Base-by-base conservation (phyloP, 176 grass and related monocot genomes). In the Ensete glaucum region DNA sequence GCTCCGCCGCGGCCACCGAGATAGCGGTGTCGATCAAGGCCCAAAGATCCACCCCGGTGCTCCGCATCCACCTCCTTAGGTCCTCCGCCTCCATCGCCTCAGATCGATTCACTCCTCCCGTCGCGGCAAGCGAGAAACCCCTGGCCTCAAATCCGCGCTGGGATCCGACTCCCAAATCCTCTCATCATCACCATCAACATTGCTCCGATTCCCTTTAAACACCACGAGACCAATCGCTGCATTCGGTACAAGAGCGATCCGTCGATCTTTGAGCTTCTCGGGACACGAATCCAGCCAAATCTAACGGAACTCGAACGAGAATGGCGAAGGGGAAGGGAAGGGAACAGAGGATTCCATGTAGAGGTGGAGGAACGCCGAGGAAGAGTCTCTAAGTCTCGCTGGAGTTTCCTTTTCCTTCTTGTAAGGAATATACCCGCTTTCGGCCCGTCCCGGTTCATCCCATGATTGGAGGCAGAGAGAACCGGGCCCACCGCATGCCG, bases 1-100 rank as follows among this genome's bases (percentile, higher is more conserved):
- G 56, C 76, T 92, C 87, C 13, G 77, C 76, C 34, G 77, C 81
- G 9, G 83, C 93, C 8, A 79, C 58, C 55, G 78, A 57, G 50
- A 96, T 80, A 23, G 83, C 93, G 23, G 89, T 74, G 55, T 96
- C 85, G 64, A 96, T 85, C 71, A 96, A 79, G 14, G 68, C 71
- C 93, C 89, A 96, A 25, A 96, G 76, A 77, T 90, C 93, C 15
- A 77, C 53, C 23, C 85, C 91, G 21, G 78, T 69, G 60, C 75
- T 81, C 50, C 75, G 52, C 73, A 96, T 81, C 72, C 86, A 54
- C 27, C 81, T 60, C 53, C 73, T 82, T 71, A 96, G 76, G 50
- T 82, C 86, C 21, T 87, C 89, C 53, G 60, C 63, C 64, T 85
- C 83, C 87, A 92, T 94, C 69, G 52, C 75, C 54, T 1, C 53